A percentile compares a stretch with the other conserved stretches of the same genome.
phyloP scores from a whole-genome alignment of 1,284 basidiomycete species.

The Rhodotorula mucilaginosa region DNA sequence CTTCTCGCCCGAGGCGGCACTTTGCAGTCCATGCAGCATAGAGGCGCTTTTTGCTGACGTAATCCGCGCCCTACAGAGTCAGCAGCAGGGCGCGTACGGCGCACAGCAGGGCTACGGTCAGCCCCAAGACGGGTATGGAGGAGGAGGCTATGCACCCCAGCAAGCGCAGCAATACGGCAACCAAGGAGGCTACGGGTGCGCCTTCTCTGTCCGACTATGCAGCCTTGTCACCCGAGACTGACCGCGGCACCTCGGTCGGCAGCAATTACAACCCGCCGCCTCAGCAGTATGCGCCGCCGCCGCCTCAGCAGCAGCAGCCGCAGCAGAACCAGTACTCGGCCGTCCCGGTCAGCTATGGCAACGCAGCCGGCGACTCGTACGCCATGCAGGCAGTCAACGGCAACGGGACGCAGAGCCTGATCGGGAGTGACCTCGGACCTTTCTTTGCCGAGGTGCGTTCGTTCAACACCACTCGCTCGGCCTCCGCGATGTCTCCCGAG shows the following conservation, averaged over 20 bases:
- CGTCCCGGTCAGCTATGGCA: conserved; percentile 20
- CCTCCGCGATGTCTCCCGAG: too few relatives aligned
- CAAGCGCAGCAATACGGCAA: conserved; percentile 2
- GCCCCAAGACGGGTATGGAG: conserved; percentile 22
- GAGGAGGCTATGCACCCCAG: conserved; percentile 21
- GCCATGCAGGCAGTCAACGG: conserved; percentile 31
- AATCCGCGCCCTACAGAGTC: conserved; percentile 10
- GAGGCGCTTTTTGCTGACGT: not conserved
- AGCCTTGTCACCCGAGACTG: not conserved
- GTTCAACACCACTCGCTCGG: too few relatives aligned
- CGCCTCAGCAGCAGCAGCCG: conserved; percentile 6
- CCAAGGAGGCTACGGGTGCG: not conserved
- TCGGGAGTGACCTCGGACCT: conserved; percentile 25
- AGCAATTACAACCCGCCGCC: not conserved
- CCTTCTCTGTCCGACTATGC: not conserved
- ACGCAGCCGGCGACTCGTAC: conserved; percentile 14
- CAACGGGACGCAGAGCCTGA: conserved; percentile 10
- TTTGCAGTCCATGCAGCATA: not conserved
- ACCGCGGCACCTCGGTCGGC: not conserved
- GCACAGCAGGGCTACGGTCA: conserved; percentile 7
- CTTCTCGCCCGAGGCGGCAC: not conserved
- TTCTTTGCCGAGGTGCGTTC: conserved; percentile 39
- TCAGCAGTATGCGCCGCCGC: conserved; percentile 14
- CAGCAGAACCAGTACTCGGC: conserved; percentile 2
- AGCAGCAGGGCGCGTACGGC: conserved; percentile 15